Evolutionary conservation across 306 rosid species (phyloP).

Genomic region (Pterocarpus macrocarpus): DNA sequence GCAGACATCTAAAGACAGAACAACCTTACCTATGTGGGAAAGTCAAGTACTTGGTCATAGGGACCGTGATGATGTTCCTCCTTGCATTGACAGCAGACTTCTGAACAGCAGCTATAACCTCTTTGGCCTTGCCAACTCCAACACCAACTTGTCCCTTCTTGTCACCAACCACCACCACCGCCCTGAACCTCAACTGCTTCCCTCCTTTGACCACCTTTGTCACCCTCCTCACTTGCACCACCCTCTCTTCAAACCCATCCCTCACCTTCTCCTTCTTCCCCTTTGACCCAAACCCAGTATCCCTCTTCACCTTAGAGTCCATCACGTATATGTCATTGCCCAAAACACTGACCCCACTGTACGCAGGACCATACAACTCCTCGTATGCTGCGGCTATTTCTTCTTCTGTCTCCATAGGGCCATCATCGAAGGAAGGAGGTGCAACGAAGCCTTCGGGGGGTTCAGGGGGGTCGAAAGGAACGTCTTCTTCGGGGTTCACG

Average conservation of each 20-base stretch:
- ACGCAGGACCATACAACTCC: conserved; percentile 82
- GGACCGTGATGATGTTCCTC: conserved; percentile 73
- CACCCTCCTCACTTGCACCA: conserved; percentile 88
- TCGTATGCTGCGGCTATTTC: conserved; percentile 84
- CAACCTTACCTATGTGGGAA: conserved; percentile 72
- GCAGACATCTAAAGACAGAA: not conserved
- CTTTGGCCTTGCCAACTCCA: conserved; percentile 86
- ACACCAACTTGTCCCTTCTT: conserved; percentile 91
- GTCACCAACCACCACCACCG: conserved; percentile 88
- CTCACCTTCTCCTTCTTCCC: conserved; percentile 71
- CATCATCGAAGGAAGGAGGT: conserved; percentile 79
- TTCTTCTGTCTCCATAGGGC: conserved; percentile 75
- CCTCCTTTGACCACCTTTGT: conserved; percentile 99
- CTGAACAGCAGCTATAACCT: conserved; percentile 75
- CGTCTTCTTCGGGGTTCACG: conserved; percentile 59
- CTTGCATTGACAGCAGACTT: conserved; percentile 82
- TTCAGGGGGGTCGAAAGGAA: conserved; percentile 72
- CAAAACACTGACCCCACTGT: conserved; percentile 73
- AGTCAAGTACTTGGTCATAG: conserved; percentile 78
- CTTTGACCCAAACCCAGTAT: conserved; percentile 65
- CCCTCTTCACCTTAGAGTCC: conserved; percentile 72
- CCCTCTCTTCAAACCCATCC: conserved; percentile 96
- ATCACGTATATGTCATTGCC: conserved; percentile 79
- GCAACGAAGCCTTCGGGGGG: conserved; percentile 75
- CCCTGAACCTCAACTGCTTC: conserved; percentile 84